These are phyloP conservation scores for Cornus controversa DNA, from an alignment of 148 eudicot genomes.

Conservation along the genomic window DNA sequence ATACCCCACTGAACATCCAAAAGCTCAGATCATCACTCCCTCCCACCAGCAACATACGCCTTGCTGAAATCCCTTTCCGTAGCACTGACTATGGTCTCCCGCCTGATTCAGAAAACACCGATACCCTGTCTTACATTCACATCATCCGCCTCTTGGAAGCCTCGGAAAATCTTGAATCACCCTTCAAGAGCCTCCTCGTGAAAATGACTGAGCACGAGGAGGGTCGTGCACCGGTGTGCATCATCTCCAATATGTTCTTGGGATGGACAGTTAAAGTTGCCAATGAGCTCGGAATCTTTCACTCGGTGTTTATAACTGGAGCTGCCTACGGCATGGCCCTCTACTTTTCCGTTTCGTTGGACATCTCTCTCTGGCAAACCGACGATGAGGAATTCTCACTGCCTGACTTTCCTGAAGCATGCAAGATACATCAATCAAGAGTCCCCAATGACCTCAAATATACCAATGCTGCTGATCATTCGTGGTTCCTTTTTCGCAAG, in stretches of 20 bases:
- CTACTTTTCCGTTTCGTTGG: constrained; percentile 7
- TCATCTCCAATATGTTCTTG: constrained; percentile 14
- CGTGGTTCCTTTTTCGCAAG: neutral
- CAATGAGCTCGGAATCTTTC: constrained; percentile 5
- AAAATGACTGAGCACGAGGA: constrained; percentile 4
- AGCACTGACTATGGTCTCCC: constrained; percentile 10
- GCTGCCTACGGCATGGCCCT: constrained; percentile 8
- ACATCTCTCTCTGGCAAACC: neutral
- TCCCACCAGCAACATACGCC: constrained; percentile 6
- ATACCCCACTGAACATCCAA: constrained; percentile 15
- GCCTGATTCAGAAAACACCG: constrained; percentile 10
- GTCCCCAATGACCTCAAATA: neutral
- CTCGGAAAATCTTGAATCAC: constrained; percentile 1
- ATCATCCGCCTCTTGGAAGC: neutral
- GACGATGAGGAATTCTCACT: constrained; percentile 4
- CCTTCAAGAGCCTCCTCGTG: constrained; percentile 6
- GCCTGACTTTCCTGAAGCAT: constrained; percentile 14
- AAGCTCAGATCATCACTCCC: constrained; percentile 1
- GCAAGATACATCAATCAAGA: neutral
- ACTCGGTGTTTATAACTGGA: neutral
- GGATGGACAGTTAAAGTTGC: constrained; percentile 17
- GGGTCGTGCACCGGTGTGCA: constrained; percentile 1
- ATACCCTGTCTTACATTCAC: neutral
- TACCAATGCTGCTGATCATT: neutral
- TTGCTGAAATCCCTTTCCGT: constrained; percentile 1